phyloP scores from a whole-genome alignment of 2,329 filamentous ascomycete species.

The Pochonia chlamydosporia region DNA sequence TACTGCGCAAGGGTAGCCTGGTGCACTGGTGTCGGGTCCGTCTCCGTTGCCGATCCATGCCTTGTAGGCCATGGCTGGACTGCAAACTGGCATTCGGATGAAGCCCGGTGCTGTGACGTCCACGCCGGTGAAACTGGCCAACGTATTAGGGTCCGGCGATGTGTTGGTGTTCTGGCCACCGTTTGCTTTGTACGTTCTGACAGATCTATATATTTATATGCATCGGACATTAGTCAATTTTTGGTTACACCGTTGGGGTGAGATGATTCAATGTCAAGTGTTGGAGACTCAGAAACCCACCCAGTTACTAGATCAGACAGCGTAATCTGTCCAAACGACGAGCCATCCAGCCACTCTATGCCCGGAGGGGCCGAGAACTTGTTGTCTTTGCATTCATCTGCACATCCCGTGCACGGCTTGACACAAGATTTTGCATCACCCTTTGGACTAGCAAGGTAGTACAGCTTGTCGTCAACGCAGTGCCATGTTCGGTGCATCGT shows the following conservation, averaged over 20 bases:
- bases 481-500: constrained; percentile 15
- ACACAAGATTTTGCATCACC: constrained; percentile 13
- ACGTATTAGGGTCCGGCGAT: constrained; percentile 14
- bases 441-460: constrained; percentile 24
- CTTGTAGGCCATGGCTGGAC: constrained; percentile 22
- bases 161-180: constrained; percentile 23
- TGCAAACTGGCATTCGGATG: constrained; percentile 32
- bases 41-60: constrained; percentile 21
- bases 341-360: constrained; percentile 17
- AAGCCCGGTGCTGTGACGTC: constrained; percentile 29
- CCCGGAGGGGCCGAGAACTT: constrained; percentile 23
- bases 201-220: constrained; percentile 13
- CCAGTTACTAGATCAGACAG: constrained; percentile 20
- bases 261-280: too few relatives aligned
- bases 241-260: too few relatives aligned
- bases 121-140: constrained; percentile 16
- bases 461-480: constrained; percentile 21
- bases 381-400: constrained; percentile 2
- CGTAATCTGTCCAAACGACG: constrained; percentile 19
- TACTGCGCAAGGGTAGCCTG: constrained; percentile 27
- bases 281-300: background rate
- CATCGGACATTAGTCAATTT: background rate
- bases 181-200: constrained; percentile 18
- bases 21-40: constrained; percentile 13
- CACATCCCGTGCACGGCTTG: background rate